Evolutionary conservation across 1,139 yeast genomes (phyloP), one percentile per base, ranked within the genome.

Genomic region (Cylindricascospora bacillispora): DNA sequence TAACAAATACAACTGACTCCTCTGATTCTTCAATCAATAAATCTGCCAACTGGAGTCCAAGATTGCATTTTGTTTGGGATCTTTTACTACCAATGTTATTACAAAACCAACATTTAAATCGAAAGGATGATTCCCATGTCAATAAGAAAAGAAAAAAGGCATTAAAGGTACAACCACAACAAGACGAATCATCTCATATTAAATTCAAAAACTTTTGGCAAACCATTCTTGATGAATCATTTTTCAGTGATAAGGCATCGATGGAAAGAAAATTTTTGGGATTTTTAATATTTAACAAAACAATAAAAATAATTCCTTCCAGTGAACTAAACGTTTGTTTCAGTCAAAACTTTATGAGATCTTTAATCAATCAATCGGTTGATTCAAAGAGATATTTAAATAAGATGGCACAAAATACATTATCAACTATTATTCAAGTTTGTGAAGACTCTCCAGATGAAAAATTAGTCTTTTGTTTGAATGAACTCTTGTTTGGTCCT

Each of bases 261-360:
- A 73, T 76, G 26, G 97, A 86, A 53, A 66, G 95, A 37, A 89
- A 86, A 49, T 81, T 67, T 52, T 70, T 83, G 70, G 98, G 97
- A 0, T 72, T 86, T 44, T 80, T 80, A 43, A 66, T 86, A 4
- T 73, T 86, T 41, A 61, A 56, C 22, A 60, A 67, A 29, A 64
- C 73, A 28, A 52, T 77, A 32, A 31, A 54, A 7, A 38, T 56
- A 1, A 38, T 60, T 3, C 50, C 64, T 0, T 41, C 54, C 14
- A 16, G 11, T 1, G 46, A 54, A 2, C 50, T 56, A 17, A 49
- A 76, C 1, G 42, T 56, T 2, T 46, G 83, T 2, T 70, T 86
- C 47, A 70, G 85, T 3, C 73, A 73, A 15, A 83, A 86, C 52
- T 62, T 86, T 21, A 54, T 80, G 59, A 66, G 93, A 45, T 69